Conservation (phyloP, 306 rosid genomes). For the Gleditsia sinensis region DNA sequence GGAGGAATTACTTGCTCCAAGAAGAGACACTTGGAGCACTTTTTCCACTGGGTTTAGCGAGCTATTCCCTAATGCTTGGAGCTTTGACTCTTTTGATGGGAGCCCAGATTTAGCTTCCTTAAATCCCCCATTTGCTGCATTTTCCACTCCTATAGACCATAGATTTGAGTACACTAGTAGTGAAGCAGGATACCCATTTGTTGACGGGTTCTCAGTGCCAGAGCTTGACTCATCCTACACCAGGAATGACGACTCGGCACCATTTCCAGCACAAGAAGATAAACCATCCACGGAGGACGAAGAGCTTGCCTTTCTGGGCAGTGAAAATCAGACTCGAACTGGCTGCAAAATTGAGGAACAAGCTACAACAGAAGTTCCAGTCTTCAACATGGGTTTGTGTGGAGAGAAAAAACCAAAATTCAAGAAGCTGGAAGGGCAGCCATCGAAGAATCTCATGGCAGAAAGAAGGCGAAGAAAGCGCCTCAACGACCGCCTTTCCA, state of each 20-base stretch:
- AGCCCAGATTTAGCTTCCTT: constrained; percentile 52
- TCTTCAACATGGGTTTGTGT: constrained; percentile 63
- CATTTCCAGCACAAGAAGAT: constrained; percentile 57
- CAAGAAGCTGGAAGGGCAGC: constrained; percentile 78
- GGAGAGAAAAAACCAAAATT: constrained; percentile 55
- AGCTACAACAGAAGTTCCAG: constrained; percentile 45
- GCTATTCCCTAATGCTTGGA: constrained; percentile 65
- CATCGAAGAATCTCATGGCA: constrained; percentile 94
- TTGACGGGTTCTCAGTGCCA: constrained; percentile 61
- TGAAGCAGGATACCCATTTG: constrained; percentile 52
- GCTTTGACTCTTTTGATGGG: constrained; percentile 63
- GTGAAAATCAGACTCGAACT: constrained; percentile 50
- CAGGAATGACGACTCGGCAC: constrained; percentile 45
- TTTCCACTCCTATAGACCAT: constrained; percentile 54
- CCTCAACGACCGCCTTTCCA: constrained; percentile 81
- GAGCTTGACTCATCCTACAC: constrained; percentile 59
- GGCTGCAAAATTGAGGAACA: constrained; percentile 76
- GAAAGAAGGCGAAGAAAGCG: constrained; percentile 87
- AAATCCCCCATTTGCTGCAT: constrained; percentile 58
- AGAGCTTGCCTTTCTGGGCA: constrained; percentile 60
- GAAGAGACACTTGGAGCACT: constrained; percentile 67
- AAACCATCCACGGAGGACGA: constrained; percentile 67
- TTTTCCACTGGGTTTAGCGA: constrained; percentile 63
- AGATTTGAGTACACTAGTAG: constrained; percentile 61
- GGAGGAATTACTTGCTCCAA: constrained; percentile 81